Percentiles rank a stretch among this genome's conserved stretches.
phyloP scores from a whole-genome alignment of 208 protist species.

The Trypanosoma theileri region DNA sequence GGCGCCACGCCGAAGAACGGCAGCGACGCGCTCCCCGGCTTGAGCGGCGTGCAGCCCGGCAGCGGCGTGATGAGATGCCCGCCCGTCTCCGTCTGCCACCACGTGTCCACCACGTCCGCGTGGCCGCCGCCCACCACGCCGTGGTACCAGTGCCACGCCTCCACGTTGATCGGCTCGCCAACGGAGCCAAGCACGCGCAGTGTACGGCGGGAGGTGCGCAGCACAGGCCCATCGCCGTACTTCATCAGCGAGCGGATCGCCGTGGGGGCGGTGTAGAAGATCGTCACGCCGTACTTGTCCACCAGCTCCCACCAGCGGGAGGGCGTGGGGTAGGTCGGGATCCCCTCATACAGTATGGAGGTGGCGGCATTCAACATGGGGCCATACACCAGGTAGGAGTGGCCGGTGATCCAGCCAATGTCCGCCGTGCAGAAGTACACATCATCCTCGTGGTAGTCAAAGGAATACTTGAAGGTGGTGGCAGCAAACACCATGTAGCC shows the following conservation, averaged over 20 bases:
- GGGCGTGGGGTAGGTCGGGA: slow-evolving; percentile 89
- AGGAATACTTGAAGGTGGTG: slow-evolving; percentile 94
- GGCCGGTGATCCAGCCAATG: slow-evolving; percentile 97
- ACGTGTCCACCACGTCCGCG: slow-evolving; percentile 96
- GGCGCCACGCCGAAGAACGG: slow-evolving; percentile 97
- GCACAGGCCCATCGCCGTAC: slow-evolving; percentile 69
- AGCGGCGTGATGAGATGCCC: slow-evolving; percentile 96
- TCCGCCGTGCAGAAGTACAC: slow-evolving; percentile 95
- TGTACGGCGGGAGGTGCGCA: slow-evolving; percentile 68
- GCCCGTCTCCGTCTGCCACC: slow-evolving; percentile 98
- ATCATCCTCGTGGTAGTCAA: slow-evolving; percentile 95
- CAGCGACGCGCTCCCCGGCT: slow-evolving; percentile 93
- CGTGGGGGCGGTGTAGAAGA: slow-evolving; percentile 98
- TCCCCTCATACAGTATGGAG: slow-evolving; percentile 95
- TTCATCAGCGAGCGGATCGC: slow-evolving; percentile 90
- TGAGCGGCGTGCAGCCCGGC: slow-evolving; percentile 92
- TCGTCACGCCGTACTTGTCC: slow-evolving; percentile 93
- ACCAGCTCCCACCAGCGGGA: slow-evolving; percentile 94
- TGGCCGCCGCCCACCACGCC: slow-evolving; percentile 89
- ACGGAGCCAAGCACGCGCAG: slow-evolving; percentile 95
- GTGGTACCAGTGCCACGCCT: slow-evolving; percentile 95
- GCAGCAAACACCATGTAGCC: slow-evolving; percentile 95
- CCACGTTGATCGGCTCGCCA: slow-evolving; percentile 96
- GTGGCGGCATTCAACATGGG: slow-evolving; percentile 96
- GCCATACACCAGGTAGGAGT: slow-evolving; percentile 98